A percentile compares a stretch with the other conserved stretches of the same genome.
Conservation (phyloP, 2,329 filamentous ascomycete genomes). For the Colletotrichum camelliae region DNA sequence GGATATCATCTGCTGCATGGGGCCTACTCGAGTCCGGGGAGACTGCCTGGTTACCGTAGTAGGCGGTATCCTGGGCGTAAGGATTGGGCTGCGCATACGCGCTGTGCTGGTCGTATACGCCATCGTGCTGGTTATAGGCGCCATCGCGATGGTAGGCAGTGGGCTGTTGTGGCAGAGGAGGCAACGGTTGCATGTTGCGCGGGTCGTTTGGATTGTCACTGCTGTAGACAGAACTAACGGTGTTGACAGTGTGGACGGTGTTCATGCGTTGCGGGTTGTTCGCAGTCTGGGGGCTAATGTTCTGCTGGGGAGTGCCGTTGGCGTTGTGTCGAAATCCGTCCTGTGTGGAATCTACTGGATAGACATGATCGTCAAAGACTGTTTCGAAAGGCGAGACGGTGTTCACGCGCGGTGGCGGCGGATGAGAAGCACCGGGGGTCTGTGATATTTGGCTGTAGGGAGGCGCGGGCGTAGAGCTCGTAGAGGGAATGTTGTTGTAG, state of each 20-base stretch:
- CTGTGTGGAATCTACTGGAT: conserved; percentile 56
- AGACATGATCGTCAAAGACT: conserved; percentile 72
- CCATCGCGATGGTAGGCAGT: not conserved
- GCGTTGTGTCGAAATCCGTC: conserved; percentile 29
- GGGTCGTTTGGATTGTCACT: conserved; percentile 7
- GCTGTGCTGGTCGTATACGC: conserved; percentile 25
- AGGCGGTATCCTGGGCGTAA: conserved; percentile 60
- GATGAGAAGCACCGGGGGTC: conserved; percentile 22
- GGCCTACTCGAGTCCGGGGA: conserved; percentile 34
- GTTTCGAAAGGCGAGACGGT: conserved; percentile 65
- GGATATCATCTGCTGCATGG: conserved; percentile 58
- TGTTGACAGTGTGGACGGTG: conserved; percentile 10
- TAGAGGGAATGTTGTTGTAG: conserved; percentile 47
- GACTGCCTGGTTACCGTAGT: conserved; percentile 54
- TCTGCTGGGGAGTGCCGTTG: conserved; percentile 9
- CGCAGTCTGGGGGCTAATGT: not conserved
- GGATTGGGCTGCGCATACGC: conserved; percentile 45
- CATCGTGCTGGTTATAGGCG: not conserved
- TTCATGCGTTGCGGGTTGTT: conserved; percentile 27
- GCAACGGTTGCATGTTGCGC: not conserved
- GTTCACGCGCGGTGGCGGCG: conserved; percentile 39
- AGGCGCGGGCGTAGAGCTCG: conserved; percentile 40
- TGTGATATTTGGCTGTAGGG: conserved; percentile 34
- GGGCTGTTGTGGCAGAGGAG: not conserved
- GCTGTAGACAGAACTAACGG: conserved; percentile 4